Evolutionary conservation across 176 grass and related monocot genomes (phyloP).

Genomic region (Tillandsia fasciculata): DNA sequence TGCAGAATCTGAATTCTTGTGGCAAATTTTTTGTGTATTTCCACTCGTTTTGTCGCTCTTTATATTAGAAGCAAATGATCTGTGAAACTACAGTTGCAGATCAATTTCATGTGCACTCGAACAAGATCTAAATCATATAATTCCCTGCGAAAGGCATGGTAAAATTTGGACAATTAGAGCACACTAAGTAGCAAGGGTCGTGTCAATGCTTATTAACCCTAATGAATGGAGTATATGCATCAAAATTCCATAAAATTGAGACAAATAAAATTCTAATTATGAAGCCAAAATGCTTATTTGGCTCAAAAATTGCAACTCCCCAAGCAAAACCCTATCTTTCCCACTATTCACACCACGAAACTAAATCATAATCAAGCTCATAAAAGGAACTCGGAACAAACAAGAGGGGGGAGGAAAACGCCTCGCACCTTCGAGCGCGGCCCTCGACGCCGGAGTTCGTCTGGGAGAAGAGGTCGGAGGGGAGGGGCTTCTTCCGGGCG

Average conservation of each 20-base stretch:
- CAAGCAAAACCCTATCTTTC: background rate
- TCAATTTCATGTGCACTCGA: no score
- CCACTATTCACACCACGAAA: slow-evolving; percentile 2
- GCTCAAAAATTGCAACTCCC: background rate
- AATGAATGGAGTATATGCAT: no score
- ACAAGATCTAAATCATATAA: no score
- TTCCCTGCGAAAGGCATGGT: no score
- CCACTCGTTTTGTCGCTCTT: no score
- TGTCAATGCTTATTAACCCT: no score
- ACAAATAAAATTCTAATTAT: background rate
- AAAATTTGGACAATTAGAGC: no score
- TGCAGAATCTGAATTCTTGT: no score
- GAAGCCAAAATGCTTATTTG: background rate
- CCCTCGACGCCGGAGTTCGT: slow-evolving; percentile 76
- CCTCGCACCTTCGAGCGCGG: slow-evolving; percentile 52
- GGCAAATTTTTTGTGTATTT: no score
- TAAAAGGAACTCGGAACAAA: background rate
- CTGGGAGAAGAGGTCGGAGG: slow-evolving; percentile 42
- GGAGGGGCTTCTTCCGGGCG: slow-evolving; percentile 41
- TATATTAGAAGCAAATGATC: no score
- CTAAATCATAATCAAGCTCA: background rate
- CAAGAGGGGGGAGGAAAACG: background rate
- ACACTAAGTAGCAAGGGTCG: no score
- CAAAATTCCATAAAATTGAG: background rate
- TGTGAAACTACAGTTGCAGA: no score